These are phyloP conservation scores for Chrysopogon serrulatus DNA, from an alignment of 176 grass and related monocot species.

Conservation along the genomic window DNA sequence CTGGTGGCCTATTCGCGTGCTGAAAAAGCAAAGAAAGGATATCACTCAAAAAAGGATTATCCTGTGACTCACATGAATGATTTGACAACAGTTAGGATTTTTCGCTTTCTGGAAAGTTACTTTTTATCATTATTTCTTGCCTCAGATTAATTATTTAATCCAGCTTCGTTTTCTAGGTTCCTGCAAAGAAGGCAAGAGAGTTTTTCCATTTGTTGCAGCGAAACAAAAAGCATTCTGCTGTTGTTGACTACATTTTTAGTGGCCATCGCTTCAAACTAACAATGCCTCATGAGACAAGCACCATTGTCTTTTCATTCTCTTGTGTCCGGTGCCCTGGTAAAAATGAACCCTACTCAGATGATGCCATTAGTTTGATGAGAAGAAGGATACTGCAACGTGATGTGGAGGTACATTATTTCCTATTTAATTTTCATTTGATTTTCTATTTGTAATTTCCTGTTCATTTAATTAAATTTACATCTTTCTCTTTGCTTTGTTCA, in stretches of 20 bases:
- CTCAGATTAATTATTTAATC: neutral
- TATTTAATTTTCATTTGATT: neutral
- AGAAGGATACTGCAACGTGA: slow-evolving; percentile 56
- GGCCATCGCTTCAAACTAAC: slow-evolving; percentile 63
- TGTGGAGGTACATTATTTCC: slow-evolving; percentile 43
- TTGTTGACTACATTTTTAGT: slow-evolving; percentile 57
- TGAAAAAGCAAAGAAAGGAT: slow-evolving; percentile 73
- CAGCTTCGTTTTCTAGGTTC: slow-evolving; percentile 28
- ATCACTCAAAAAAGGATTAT: slow-evolving; percentile 58
- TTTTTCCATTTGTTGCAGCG: slow-evolving; percentile 76
- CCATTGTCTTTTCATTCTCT: slow-evolving; percentile 63
- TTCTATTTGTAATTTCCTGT: neutral
- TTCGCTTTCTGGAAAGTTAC: neutral
- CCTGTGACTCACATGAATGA: slow-evolving; percentile 74
- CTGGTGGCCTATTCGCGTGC: slow-evolving; percentile 67
- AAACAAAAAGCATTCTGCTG: slow-evolving; percentile 47
- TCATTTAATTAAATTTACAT: neutral
- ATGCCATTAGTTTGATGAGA: slow-evolving; percentile 66
- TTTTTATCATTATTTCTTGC: neutral
- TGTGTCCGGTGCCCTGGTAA: slow-evolving; percentile 57
- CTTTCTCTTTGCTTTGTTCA: neutral
- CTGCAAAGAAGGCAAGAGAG: slow-evolving; percentile 77
- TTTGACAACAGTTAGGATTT: slow-evolving; percentile 55
- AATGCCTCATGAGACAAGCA: slow-evolving; percentile 58
- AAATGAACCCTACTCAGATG: slow-evolving; percentile 53